Evolutionary conservation across 805 yeast genomes (phyloP).

Genomic region (Kuraishia piskuri): DNA sequence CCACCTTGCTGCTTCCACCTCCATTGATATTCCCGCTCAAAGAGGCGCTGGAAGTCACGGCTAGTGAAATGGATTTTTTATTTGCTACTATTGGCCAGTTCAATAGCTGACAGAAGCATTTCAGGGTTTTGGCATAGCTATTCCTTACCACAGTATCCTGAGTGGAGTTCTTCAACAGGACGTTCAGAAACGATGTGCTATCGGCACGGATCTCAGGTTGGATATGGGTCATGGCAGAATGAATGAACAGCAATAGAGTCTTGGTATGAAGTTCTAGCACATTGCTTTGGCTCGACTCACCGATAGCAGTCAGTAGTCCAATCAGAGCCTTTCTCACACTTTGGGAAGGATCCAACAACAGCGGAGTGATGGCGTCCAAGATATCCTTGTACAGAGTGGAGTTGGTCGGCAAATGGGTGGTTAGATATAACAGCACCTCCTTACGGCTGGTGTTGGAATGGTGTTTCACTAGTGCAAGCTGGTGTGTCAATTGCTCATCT

Average conservation of each 20-base stretch:
- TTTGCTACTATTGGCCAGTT: slow-evolving; percentile 51
- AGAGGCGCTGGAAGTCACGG: slow-evolving; percentile 16
- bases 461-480: slow-evolving; percentile 65
- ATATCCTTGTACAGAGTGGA: slow-evolving; percentile 49
- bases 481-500: slow-evolving; percentile 44
- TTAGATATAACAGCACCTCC: slow-evolving; percentile 53
- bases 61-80: slow-evolving; percentile 16
- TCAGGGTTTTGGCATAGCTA: slow-evolving; percentile 62
- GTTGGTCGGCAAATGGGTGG: slow-evolving; percentile 41
- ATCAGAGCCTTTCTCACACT: slow-evolving; percentile 54
- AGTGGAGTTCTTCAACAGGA: slow-evolving; percentile 47
- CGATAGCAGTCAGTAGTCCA: slow-evolving; percentile 37
- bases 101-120: slow-evolving; percentile 58
- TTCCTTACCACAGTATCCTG: slow-evolving; percentile 44
- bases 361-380: slow-evolving; percentile 47
- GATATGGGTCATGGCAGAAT: slow-evolving; percentile 92
- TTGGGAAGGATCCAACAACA: slow-evolving; percentile 58
- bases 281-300: slow-evolving; percentile 35
- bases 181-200: slow-evolving; percentile 57
- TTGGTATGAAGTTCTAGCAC: slow-evolving; percentile 54
- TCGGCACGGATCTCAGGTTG: slow-evolving; percentile 67
- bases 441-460: slow-evolving; percentile 64
- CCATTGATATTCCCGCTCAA: background rate
- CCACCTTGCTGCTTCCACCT: slow-evolving; percentile 3
- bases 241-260: slow-evolving; percentile 60